Evolutionary conservation across 495 filamentous ascomycete genomes (phyloP).

Genomic region (Viridothelium virens): DNA sequence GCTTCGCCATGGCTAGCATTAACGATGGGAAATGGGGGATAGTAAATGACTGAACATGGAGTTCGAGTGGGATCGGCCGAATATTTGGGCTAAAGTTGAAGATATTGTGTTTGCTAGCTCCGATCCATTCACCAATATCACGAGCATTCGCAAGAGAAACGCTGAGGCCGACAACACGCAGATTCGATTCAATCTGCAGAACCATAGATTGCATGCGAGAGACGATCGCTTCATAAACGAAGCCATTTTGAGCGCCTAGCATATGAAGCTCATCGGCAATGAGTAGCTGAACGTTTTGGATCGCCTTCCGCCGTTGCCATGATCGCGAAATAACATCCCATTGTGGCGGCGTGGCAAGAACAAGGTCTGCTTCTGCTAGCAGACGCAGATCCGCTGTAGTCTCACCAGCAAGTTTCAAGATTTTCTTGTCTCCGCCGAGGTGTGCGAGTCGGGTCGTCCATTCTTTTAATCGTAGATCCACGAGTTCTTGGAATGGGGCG

Average conservation of each 20-base stretch:
- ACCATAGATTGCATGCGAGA: slow-evolving; percentile 97
- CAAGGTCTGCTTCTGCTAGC: slow-evolving; percentile 79
- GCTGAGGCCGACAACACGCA: slow-evolving; percentile 85
- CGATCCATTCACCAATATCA: slow-evolving; percentile 97
- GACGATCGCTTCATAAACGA: slow-evolving; percentile 90
- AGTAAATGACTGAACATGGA: slow-evolving; percentile 91
- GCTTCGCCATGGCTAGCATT: slow-evolving; percentile 97
- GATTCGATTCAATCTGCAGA: slow-evolving; percentile 70
- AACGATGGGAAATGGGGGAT: slow-evolving; percentile 96
- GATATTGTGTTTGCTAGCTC: slow-evolving; percentile 95
- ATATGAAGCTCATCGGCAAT: slow-evolving; percentile 95
- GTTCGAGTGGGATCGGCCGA: slow-evolving; percentile 77
- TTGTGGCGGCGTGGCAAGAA: slow-evolving; percentile 84
- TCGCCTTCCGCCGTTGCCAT: slow-evolving; percentile 92
- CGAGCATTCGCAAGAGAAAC: slow-evolving; percentile 88
- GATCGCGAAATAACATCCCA: slow-evolving; percentile 95
- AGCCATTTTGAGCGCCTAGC: slow-evolving; percentile 83
- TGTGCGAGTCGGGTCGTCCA: slow-evolving; percentile 71
- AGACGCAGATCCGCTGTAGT: slow-evolving; percentile 85
- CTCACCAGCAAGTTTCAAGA: slow-evolving; percentile 92
- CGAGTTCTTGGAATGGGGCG: slow-evolving; percentile 89
- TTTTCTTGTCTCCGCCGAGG: slow-evolving; percentile 76
- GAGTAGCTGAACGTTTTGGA: slow-evolving; percentile 84
- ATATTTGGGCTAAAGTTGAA: slow-evolving; percentile 96
- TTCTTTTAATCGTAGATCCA: slow-evolving; percentile 69